Conservation (phyloP, 805 yeast species). For the Debaryomyces prosopidis region DNA sequence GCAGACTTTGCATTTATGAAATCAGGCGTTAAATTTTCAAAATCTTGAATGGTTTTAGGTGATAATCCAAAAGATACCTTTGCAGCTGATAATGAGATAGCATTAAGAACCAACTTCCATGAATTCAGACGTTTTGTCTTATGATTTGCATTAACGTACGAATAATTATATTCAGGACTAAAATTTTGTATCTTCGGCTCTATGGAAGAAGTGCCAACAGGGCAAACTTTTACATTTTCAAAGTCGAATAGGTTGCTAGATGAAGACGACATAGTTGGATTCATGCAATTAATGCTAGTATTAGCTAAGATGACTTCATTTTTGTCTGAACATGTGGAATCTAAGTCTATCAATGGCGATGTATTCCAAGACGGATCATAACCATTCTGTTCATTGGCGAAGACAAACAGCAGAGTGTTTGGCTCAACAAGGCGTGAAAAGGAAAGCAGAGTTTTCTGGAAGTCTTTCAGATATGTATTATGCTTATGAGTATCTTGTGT, state of each 20-base stretch:
- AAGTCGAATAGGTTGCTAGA: no score
- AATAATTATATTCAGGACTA: neutral
- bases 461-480: no score
- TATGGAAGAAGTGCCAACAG: constrained; percentile 1
- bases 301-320: no score
- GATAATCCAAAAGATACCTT: constrained; percentile 33
- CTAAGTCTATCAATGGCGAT: neutral
- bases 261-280: no score
- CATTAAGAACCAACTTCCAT: constrained; percentile 35
- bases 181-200: constrained; percentile 1
- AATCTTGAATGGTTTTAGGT: constrained; percentile 21
- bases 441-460: no score
- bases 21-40: constrained; percentile 25
- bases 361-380: neutral
- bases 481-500: no score
- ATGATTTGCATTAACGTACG: neutral
- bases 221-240: no score
- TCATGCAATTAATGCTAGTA: no score
- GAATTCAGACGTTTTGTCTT: constrained; percentile 5
- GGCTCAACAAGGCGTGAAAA: no score
- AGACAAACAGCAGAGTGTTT: no score
- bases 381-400: no score
- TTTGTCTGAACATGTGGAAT: no score
- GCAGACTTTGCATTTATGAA: constrained; percentile 24
- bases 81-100: constrained; percentile 37